Percentiles rank a stretch among this genome's conserved stretches.
phyloP scores from a whole-genome alignment of 495 filamentous ascomycete genomes.

The Annulohypoxylon bovei region DNA sequence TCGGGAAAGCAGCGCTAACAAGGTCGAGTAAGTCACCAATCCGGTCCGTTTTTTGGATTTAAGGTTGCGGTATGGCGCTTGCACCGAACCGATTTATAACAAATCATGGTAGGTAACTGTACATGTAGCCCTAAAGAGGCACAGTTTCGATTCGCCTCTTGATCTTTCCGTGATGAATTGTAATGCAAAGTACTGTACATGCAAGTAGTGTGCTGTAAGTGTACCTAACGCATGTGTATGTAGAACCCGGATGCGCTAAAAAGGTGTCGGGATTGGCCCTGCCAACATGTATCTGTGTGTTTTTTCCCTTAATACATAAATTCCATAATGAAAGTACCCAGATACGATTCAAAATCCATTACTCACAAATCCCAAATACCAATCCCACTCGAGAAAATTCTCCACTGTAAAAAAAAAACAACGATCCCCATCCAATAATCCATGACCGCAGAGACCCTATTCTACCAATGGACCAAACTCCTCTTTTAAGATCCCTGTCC shows the following conservation, averaged over 20 bases:
- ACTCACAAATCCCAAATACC: not conserved
- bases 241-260: not conserved
- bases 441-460: constrained; percentile 24
- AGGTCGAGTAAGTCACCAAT: constrained; percentile 13
- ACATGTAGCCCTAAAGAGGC: not conserved
- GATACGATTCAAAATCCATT: not conserved
- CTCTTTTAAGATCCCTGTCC: constrained; percentile 36
- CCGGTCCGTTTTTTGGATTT: constrained; percentile 28
- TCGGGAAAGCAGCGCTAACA: constrained; percentile 25
- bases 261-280: constrained; percentile 5
- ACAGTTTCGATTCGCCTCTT: constrained; percentile 7
- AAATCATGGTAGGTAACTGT: not conserved
- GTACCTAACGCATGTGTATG: not conserved
- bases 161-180: not conserved
- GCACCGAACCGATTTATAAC: not conserved
- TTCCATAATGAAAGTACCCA: not conserved
- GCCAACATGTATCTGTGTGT: not conserved
- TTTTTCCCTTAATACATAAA: no score
- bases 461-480: constrained; percentile 29
- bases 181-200: constrained; percentile 10
- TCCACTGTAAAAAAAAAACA: not conserved
- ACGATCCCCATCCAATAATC: constrained; percentile 21
- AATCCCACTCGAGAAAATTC: not conserved
- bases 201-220: not conserved
- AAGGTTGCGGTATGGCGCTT: constrained; percentile 41